phyloP scores from a whole-genome alignment of 495 filamentous ascomycete genomes.

The Lentithecium fluviatile region DNA sequence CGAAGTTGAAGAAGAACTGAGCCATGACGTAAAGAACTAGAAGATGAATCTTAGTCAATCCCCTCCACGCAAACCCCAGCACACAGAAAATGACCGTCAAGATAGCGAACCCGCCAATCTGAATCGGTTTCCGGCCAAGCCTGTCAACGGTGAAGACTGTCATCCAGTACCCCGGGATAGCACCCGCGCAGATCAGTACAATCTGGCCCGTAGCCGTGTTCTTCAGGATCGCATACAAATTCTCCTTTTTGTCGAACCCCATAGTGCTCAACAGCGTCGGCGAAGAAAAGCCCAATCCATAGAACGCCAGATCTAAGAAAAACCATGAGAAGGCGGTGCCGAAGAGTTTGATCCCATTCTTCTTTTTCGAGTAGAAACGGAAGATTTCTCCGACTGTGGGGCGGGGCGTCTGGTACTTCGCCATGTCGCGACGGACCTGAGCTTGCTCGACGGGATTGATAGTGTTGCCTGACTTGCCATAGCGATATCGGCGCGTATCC shows the following conservation, averaged over 20 bases:
- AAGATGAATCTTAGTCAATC: constrained; percentile 45
- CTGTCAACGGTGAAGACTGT: constrained; percentile 41
- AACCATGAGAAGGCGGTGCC: constrained; percentile 83
- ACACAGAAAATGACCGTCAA: constrained; percentile 42
- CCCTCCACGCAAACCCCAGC: constrained; percentile 39
- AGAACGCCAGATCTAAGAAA: constrained; percentile 74
- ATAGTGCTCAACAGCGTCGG: constrained; percentile 60
- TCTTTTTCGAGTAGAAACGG: constrained; percentile 62
- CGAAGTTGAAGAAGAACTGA: constrained; percentile 88
- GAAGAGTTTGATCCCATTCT: constrained; percentile 65
- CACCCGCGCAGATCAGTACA: constrained; percentile 42
- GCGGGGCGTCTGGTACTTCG: constrained; percentile 56
- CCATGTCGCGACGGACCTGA: constrained; percentile 49
- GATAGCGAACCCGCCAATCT: constrained; percentile 40
- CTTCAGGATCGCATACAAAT: constrained; percentile 36
- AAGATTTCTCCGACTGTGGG: constrained; percentile 53
- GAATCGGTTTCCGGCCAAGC: constrained; percentile 42
- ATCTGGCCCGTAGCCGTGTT: constrained; percentile 42
- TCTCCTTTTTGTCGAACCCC: constrained; percentile 59
- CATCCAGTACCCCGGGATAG: constrained; percentile 45
- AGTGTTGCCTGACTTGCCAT: constrained; percentile 47
- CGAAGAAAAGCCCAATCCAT: constrained; percentile 73
- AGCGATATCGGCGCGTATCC: constrained; percentile 57
- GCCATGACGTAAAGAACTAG: constrained; percentile 75
- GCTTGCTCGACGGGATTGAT: constrained; percentile 62